phyloP scores from a whole-genome alignment of 495 filamentous ascomycete species.

The Penicillium fimorum region DNA sequence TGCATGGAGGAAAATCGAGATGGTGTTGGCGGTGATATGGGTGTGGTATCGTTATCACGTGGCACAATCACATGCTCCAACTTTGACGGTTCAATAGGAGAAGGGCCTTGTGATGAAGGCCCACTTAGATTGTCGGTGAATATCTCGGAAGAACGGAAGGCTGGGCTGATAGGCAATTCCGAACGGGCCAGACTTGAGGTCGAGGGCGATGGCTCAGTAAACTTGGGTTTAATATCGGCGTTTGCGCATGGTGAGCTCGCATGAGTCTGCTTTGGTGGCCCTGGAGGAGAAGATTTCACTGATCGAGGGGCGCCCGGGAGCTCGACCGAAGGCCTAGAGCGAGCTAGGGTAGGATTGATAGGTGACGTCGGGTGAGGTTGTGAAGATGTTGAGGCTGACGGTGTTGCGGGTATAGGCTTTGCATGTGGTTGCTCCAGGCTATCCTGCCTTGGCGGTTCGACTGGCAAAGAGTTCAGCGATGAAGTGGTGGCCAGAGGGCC shows the following conservation, averaged over 20 bases:
- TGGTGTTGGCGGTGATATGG: not conserved
- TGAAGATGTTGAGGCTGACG: conserved; percentile 18
- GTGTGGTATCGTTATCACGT: not conserved
- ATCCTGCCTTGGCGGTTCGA: not conserved
- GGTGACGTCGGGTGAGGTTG: conserved; percentile 14
- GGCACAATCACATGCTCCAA: not conserved
- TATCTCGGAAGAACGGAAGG: not conserved
- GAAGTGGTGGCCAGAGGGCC: not conserved
- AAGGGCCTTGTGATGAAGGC: not conserved
- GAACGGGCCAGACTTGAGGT: not conserved
- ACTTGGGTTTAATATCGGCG: not conserved
- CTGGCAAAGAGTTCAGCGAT: not conserved
- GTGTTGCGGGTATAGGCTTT: not conserved
- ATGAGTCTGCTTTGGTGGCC: not conserved
- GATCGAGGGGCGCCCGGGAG: not conserved
- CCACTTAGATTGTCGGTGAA: not conserved
- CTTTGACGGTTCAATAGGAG: not conserved
- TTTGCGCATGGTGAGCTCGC: not conserved
- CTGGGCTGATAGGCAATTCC: not conserved
- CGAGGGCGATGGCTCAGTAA: not conserved
- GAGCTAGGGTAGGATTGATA: conserved; percentile 32
- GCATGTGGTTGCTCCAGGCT: not conserved
- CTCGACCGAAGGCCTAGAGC: not conserved
- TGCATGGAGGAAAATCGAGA: conserved; percentile 1
- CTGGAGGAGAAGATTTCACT: not conserved